phyloP scores from a whole-genome alignment of 805 yeast species.

The Starmerella stigmatis region DNA sequence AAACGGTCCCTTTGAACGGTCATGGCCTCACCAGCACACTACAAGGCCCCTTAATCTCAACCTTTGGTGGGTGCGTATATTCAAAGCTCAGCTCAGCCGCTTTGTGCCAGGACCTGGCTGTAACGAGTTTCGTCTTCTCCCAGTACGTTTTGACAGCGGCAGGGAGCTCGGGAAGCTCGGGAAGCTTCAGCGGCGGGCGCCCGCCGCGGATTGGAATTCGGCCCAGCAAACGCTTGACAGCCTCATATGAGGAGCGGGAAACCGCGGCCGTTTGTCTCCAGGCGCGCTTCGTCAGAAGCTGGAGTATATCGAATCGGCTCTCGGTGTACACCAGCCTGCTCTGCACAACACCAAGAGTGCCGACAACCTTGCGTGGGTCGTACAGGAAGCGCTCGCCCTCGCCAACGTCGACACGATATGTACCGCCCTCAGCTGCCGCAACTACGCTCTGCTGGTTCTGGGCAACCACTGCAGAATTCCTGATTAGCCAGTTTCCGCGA shows the following conservation, averaged over 20 bases:
- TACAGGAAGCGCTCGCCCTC: constrained; percentile 13
- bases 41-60: constrained; percentile 13
- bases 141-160: not conserved
- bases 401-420: constrained; percentile 16
- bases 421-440: constrained; percentile 12
- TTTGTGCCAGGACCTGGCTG: not conserved
- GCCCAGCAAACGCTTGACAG: not conserved
- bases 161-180: not conserved
- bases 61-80: constrained; percentile 11
- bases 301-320: constrained; percentile 12
- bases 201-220: not conserved
- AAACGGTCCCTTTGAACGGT: not conserved
- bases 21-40: constrained; percentile 13
- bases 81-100: constrained; percentile 3
- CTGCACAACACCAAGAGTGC: constrained; percentile 6
- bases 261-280: not conserved
- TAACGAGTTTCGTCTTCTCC: not conserved
- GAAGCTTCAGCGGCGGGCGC: not conserved
- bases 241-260: not conserved
- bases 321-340: constrained; percentile 9
- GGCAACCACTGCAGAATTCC: constrained; percentile 5
- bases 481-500: constrained; percentile 6
- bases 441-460: not conserved
- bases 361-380: constrained; percentile 12
- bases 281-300: not conserved